Conservation (phyloP, 306 rosid genomes). For the Lithocarpus polystachyus region DNA sequence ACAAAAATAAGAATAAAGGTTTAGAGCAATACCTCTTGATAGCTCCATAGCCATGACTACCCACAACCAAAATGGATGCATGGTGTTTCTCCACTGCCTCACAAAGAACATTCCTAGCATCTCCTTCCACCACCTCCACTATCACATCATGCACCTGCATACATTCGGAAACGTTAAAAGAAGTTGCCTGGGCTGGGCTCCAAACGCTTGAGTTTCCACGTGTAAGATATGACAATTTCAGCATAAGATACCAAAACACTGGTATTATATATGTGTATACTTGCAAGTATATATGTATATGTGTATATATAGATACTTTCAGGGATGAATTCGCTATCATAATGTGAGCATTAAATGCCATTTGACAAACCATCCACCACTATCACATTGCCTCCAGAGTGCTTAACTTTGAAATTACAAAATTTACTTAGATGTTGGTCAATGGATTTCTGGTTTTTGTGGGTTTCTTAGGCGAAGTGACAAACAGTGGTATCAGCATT, state of each 20-base stretch:
- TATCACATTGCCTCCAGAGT: background rate
- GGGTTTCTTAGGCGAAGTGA: too few relatives aligned
- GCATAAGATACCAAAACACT: background rate
- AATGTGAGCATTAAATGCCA: background rate
- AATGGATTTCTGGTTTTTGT: too few relatives aligned
- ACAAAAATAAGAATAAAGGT: background rate
- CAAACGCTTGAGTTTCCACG: background rate
- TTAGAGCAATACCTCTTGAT: conserved; percentile 49
- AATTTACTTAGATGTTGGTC: background rate
- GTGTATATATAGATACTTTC: background rate
- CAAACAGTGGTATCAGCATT: too few relatives aligned
- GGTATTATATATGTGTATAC: background rate
- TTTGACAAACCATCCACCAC: background rate
- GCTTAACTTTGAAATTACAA: background rate
- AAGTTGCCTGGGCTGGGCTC: background rate
- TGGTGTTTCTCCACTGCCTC: conserved; percentile 64
- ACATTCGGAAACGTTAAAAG: background rate
- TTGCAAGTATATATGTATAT: too few relatives aligned
- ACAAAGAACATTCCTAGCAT: conserved; percentile 72
- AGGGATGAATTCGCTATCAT: background rate
- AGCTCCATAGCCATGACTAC: conserved; percentile 81
- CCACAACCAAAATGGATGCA: conserved; percentile 66
- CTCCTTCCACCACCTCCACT: conserved; percentile 65
- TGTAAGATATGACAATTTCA: background rate
- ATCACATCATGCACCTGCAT: conserved; percentile 35